Evolutionary conservation across 78 protist genomes (phyloP), one percentile per base, ranked within the genome.

Genomic region (Cavenderia fasciculata): DNA sequence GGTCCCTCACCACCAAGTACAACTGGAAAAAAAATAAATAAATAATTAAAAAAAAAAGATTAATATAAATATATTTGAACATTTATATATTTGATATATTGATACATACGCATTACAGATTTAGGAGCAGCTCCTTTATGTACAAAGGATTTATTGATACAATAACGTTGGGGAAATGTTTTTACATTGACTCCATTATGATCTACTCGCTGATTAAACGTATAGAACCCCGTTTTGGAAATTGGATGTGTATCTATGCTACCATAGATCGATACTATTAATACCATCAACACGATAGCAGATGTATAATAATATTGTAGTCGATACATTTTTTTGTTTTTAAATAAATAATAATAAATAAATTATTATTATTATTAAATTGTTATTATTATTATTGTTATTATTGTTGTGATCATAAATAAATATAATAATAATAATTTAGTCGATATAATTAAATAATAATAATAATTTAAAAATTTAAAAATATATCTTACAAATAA

Each of bases 1-100:
- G 88, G 76, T 29, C 62, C 65, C 49, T 78, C 88, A 59, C 88
- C 88, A 31, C 88, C 74, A 1, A 78, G 21, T 16, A 78, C 3
- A 21, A 78, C 57, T 69, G 38, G 8, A 38, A 12, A 62, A 62
- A 38, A 62, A 18, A 31, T 59, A 16, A 23, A 59, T 59, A 29
- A 59, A 38, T 38, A 38, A 5, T n/a, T 38, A 18, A 16, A 27
- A 27, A 29, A 46, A 46, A 14, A 12, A 46, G 12, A 46, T 46
- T 14, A 14, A 46, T 14, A 46, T 12, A 46, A 46, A 14, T 14
- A 46, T 46, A 46, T 14, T 46, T 11, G 11, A 46, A 14, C 52
- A 46, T 31, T 27, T 25, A 6, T n/a, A 59, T 59, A 59, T 59
- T 38, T 19, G 3, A n/a, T 38, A 44, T 66, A 38, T 21, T 23